Evolutionary conservation across 176 grass and related monocot species (phyloP).

Genomic region (Zoysia japonica): DNA sequence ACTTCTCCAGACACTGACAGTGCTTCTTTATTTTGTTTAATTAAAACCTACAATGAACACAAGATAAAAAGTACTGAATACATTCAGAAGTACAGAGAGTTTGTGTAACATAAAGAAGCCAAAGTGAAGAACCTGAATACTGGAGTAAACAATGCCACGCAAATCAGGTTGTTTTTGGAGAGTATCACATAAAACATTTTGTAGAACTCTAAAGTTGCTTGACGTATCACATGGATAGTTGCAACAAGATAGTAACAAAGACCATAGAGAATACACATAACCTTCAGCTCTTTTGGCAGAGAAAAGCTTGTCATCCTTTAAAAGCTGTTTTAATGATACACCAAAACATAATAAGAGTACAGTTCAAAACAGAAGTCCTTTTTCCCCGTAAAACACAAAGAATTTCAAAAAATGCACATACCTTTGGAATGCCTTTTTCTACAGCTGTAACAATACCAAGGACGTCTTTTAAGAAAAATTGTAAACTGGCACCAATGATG

Average conservation of each 20-base stretch:
- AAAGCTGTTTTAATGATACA: conserved; percentile 59
- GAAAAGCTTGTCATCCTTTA: conserved; percentile 69
- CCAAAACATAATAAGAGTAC: conserved; percentile 23
- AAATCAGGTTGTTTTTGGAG: conserved; percentile 69
- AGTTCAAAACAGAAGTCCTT: conserved; percentile 27
- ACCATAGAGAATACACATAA: conserved; percentile 88
- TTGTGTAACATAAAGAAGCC: conserved; percentile 26
- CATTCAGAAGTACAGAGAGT: conserved; percentile 26
- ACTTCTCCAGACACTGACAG: conserved; percentile 39
- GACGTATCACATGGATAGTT: conserved; percentile 83
- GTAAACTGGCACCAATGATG: conserved; percentile 80
- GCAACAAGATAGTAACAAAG: conserved; percentile 88
- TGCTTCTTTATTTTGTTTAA: conserved; percentile 86
- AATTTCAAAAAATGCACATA: conserved; percentile 34
- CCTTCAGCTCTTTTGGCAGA: conserved; percentile 88
- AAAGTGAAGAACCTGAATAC: conserved; percentile 70
- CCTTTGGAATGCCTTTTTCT: conserved; percentile 74
- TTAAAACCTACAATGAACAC: conserved; percentile 63
- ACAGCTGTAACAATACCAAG: conserved; percentile 56
- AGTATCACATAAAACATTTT: conserved; percentile 65
- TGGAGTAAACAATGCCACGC: conserved; percentile 77
- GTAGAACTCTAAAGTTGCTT: conserved; percentile 60
- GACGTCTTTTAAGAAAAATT: conserved; percentile 81
- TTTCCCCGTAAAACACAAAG: conserved; percentile 7
- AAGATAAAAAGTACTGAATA: conserved; percentile 28